These are phyloP conservation scores for Sideroxylon spinosum DNA, from an alignment of 179 eudicot species.

Conservation along the genomic window DNA sequence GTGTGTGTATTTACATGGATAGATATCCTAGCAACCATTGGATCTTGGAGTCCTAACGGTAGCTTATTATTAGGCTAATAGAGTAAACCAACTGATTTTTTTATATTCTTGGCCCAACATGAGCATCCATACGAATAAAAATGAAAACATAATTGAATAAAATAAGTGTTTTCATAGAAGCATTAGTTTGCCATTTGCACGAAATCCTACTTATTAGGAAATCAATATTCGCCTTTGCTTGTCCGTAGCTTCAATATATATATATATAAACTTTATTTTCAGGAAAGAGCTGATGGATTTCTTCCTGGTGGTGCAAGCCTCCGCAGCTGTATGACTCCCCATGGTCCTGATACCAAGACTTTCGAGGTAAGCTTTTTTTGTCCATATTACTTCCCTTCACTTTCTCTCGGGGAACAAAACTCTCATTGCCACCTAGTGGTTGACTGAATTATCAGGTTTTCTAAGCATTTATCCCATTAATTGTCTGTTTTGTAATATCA, in stretches of 20 bases:
- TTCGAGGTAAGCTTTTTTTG: conserved; percentile 56
- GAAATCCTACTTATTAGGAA: neutral
- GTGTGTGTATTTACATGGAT: neutral
- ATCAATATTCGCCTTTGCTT: neutral
- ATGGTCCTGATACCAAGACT: conserved; percentile 97
- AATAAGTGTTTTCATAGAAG: neutral
- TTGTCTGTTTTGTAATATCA: neutral
- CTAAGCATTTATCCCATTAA: neutral
- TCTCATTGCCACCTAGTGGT: neutral
- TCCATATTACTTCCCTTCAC: neutral
- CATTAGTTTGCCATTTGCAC: neutral
- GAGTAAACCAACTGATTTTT: neutral
- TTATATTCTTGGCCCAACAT: neutral
- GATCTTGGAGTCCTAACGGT: neutral
- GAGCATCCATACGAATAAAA: neutral
- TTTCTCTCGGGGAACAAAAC: neutral
- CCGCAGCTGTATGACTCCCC: conserved; percentile 99
- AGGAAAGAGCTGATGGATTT: conserved; percentile 99
- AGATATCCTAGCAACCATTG: neutral
- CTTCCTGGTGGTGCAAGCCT: conserved; percentile 96
- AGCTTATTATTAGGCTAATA: too few relatives aligned
- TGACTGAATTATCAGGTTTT: neutral
- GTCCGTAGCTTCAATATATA: neutral
- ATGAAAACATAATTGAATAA: neutral
- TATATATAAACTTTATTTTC: conserved; percentile 24